Evolutionary conservation across 2,329 filamentous ascomycete genomes (phyloP), one percentile per base, ranked within the genome.

Genomic region (Xylaria sp.): DNA sequence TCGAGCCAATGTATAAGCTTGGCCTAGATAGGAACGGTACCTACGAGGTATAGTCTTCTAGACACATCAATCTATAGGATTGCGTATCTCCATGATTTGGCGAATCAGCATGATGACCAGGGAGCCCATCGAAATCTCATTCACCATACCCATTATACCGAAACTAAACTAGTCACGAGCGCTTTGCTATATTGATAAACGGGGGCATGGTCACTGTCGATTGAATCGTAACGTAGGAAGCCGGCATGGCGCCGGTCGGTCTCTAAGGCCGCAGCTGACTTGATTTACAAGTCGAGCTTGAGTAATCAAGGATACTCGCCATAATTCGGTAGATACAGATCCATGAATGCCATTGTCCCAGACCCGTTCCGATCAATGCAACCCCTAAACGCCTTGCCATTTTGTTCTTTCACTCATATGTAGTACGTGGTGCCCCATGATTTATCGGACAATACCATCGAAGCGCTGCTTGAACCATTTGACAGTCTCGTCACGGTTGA

Each of bases 371-470:
- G 74, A 82, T 80, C 72, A 75, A 77, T 78, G 75, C 64, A 74
- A 75, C 71, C 76, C 78, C 76, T 74, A 74, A 79, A 80, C 79
- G 79, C 79, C 79, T 71, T 76, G 71, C 75, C 74, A 69, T 79
- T 64, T 72, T 72, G 69, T 73, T 57, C 72, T 66, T 53, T 67
- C 68, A 59, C 72, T 72, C 65, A 27, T 63, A 58, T 72, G 67
- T 66, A 56, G 64, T 69, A 57, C 62, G 56, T 27, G 42, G 11
- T 36, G 34, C 11, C 34, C 34, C 34, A 75, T 72, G 68, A 80
- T 90, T 93, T 97, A 98, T 88, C 96, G 92, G 87, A 99, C 93
- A 83, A 98, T 98, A 83, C 95, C 96, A 83, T 98, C 94, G 90
- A 97, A 98, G 85, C 94, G 91, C 80, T 82, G 79, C 86, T 89